Percentiles rank a stretch among this genome's conserved stretches.
phyloP scores from a whole-genome alignment of 2,329 filamentous ascomycete species.

The Beauveria rudraprayagi region DNA sequence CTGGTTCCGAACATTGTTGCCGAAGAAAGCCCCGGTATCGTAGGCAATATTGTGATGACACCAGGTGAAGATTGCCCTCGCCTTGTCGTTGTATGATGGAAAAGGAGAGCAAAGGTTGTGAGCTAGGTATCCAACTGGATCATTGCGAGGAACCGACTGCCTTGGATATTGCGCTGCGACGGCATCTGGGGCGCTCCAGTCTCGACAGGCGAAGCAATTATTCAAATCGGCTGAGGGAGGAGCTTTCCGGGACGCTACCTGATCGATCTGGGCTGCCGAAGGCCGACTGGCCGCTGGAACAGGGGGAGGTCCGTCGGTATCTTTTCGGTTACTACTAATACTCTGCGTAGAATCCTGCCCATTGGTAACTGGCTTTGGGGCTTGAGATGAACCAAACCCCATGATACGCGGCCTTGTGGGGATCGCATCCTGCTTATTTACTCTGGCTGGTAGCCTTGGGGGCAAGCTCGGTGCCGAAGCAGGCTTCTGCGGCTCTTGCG shows the following conservation, averaged over 20 bases:
- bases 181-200: slow-evolving; percentile 74
- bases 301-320: slow-evolving; percentile 18
- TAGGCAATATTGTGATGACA: slow-evolving; percentile 89
- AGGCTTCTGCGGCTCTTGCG: not conserved
- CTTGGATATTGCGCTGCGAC: slow-evolving; percentile 73
- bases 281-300: slow-evolving; percentile 46
- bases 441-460: slow-evolving; percentile 41
- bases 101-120: slow-evolving; percentile 72
- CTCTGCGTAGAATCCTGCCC: not conserved
- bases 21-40: slow-evolving; percentile 73
- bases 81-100: slow-evolving; percentile 78
- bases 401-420: slow-evolving; percentile 8
- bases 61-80: slow-evolving; percentile 89
- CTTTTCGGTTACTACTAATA: slow-evolving; percentile 3
- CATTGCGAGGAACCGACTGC: slow-evolving; percentile 55
- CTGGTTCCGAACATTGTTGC: slow-evolving; percentile 55
- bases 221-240: slow-evolving; percentile 20
- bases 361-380: slow-evolving; percentile 10
- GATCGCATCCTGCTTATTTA: not conserved
- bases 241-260: slow-evolving; percentile 27
- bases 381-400: slow-evolving; percentile 11
- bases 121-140: slow-evolving; percentile 67
- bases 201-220: slow-evolving; percentile 73
- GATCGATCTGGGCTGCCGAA: slow-evolving; percentile 41
- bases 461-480: slow-evolving; percentile 32